Evolutionary conservation across 208 protist species (phyloP), one percentile per base, ranked within the genome.

Genomic region (Paratrypanosoma confusum): DNA sequence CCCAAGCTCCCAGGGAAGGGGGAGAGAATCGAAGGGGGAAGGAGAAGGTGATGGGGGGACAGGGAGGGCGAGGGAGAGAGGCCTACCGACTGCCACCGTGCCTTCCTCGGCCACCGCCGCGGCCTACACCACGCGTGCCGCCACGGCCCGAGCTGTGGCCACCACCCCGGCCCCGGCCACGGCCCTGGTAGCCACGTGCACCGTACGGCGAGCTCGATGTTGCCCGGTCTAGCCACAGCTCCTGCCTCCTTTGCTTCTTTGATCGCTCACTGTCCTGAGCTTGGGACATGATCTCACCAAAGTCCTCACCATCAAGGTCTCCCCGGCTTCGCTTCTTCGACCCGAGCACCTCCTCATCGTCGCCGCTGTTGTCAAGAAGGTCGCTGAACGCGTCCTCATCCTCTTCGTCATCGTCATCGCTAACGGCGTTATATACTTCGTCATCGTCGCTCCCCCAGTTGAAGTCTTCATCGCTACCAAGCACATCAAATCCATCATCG

Each of bases 221-320:
- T 10, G 65, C 68, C 20, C 54, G 50, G 23, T 86, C 72, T 13
- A 89, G 51, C 81, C 80, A 89, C 21, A 48, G 60, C 45, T 81
- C 58, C 38, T 79, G 80, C 6, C 71, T 70, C 50, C 65, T 57
- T 18, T 67, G 72, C 60, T 86, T 89, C 60, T 81, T 81, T 17
- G 70, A 69, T 28, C 57, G 43, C 29, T 68, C 71, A 26, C 65
- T 65, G 39, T 67, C 53, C 46, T 78, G 61, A 13, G 57, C 35
- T 28, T 86, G 77, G n/a, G n/a, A n/a, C 32, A 90, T 81, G 14
- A 90, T 41, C 32, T 85, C 75, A 22, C 67, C 75, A 37, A 93
- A 86, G 57, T 89, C 80, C 18, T 71, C 84, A 16, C 71, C 84
- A 33, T 90, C 81, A 42, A 66, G 60, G 3, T 71, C 53, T n/a